Conservation (phyloP, 306 rosid species). For the Sicyos edulis region DNA sequence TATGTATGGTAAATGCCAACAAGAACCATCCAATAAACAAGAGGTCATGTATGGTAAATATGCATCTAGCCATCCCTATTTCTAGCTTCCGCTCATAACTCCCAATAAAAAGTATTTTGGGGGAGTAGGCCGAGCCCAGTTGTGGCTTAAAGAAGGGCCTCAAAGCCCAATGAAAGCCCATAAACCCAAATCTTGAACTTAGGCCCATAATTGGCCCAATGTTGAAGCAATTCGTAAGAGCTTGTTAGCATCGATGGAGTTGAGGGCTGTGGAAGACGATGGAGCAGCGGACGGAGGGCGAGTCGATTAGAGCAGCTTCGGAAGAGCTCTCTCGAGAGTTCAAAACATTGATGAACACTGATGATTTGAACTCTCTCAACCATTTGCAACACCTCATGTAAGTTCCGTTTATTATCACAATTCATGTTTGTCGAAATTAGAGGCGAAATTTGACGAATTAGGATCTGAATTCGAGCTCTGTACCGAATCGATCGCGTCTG, state of each 20-base stretch:
- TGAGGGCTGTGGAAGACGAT: neutral
- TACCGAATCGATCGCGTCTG: neutral
- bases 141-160: too few species aligned
- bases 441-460: neutral
- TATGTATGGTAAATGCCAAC: too few species aligned
- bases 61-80: too few species aligned
- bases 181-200: neutral
- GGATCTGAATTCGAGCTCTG: constrained; percentile 3
- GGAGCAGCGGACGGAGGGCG: constrained; percentile 36
- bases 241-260: neutral
- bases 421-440: neutral
- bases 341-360: constrained; percentile 60
- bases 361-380: constrained; percentile 58
- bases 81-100: too few species aligned
- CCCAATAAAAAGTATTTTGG: too few species aligned
- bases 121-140: neutral
- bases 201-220: neutral
- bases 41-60: too few species aligned
- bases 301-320: constrained; percentile 42
- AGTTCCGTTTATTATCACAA: neutral
- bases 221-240: neutral
- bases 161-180: neutral
- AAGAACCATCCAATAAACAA: too few species aligned
- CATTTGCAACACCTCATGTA: constrained; percentile 73
- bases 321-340: constrained; percentile 57